Conservation (phyloP, 768 basidiomycete species). For the Boletus tylopilopsis region DNA sequence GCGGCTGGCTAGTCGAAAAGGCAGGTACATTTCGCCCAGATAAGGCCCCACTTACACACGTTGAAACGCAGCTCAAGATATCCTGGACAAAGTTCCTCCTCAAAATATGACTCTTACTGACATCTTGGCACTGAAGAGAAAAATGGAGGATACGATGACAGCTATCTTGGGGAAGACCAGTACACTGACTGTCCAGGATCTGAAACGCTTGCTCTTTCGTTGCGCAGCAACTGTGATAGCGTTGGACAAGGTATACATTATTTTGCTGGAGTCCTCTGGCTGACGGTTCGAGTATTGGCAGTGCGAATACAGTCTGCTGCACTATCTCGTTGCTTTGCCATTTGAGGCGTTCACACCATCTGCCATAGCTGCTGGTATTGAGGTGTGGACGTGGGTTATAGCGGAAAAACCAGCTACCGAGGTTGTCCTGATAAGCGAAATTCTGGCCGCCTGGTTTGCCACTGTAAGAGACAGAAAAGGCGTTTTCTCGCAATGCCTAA, state of each 20-base stretch:
- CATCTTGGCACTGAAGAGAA: slow-evolving; percentile 59
- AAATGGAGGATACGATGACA: slow-evolving; percentile 61
- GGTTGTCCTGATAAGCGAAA: slow-evolving; percentile 79
- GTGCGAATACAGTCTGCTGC: slow-evolving; percentile 83
- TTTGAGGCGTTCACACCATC: slow-evolving; percentile 87
- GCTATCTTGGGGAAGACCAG: slow-evolving; percentile 72
- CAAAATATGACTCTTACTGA: slow-evolving; percentile 56
- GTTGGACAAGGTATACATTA: slow-evolving; percentile 47
- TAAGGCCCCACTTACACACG: background rate
- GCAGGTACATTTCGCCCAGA: slow-evolving; percentile 35
- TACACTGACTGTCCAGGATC: slow-evolving; percentile 72
- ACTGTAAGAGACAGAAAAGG: slow-evolving; percentile 78
- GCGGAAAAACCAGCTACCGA: slow-evolving; percentile 81
- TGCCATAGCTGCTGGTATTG: slow-evolving; percentile 81
- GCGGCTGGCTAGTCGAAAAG: slow-evolving; percentile 60
- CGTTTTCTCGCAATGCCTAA: slow-evolving; percentile 74
- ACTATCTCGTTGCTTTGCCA: slow-evolving; percentile 83
- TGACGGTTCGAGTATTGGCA: slow-evolving; percentile 37
- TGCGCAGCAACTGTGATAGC: slow-evolving; percentile 81
- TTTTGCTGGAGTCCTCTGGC: background rate
- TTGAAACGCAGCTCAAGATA: slow-evolving; percentile 43
- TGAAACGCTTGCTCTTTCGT: slow-evolving; percentile 82
- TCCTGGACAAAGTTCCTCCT: slow-evolving; percentile 60
- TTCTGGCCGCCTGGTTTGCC: slow-evolving; percentile 82
- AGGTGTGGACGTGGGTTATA: slow-evolving; percentile 96